A percentile compares a stretch with the other conserved stretches of the same genome.
phyloP scores from a whole-genome alignment of 345 rosid genomes.

The Gossypium mustelinum region DNA sequence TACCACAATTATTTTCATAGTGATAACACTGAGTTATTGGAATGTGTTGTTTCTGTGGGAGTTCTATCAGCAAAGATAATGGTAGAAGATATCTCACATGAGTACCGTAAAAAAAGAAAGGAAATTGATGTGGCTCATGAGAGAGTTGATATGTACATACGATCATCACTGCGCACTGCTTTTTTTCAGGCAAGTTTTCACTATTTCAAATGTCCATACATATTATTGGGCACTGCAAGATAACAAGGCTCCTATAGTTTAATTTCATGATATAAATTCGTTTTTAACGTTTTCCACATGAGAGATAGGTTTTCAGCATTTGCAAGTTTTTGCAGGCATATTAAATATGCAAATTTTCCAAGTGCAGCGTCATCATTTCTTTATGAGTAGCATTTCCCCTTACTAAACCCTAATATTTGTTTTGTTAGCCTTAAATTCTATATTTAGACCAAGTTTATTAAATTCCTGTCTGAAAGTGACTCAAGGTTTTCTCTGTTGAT shows the following conservation, averaged over 20 bases:
- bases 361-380: neutral
- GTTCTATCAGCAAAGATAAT: slow-evolving; percentile 64
- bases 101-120: slow-evolving; percentile 54
- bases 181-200: slow-evolving; percentile 70
- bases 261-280: neutral
- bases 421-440: neutral
- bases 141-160: slow-evolving; percentile 75
- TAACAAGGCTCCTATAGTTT: neutral
- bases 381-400: neutral
- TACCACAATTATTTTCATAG: slow-evolving; percentile 77
- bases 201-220: slow-evolving; percentile 6
- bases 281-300: neutral
- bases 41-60: slow-evolving; percentile 60
- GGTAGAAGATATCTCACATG: slow-evolving; percentile 62
- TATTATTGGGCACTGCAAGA: neutral
- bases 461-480: slow-evolving; percentile 19
- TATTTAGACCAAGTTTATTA: neutral
- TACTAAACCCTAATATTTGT: neutral
- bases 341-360: neutral
- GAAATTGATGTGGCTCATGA: slow-evolving; percentile 48
- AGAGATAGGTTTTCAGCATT: neutral
- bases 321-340: neutral
- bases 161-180: slow-evolving; percentile 69
- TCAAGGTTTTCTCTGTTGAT: slow-evolving; percentile 12
- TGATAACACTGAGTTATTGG: slow-evolving; percentile 66